Base-by-base conservation (phyloP, 2,329 filamentous ascomycete genomes). In the Fusarium floridanum region DNA sequence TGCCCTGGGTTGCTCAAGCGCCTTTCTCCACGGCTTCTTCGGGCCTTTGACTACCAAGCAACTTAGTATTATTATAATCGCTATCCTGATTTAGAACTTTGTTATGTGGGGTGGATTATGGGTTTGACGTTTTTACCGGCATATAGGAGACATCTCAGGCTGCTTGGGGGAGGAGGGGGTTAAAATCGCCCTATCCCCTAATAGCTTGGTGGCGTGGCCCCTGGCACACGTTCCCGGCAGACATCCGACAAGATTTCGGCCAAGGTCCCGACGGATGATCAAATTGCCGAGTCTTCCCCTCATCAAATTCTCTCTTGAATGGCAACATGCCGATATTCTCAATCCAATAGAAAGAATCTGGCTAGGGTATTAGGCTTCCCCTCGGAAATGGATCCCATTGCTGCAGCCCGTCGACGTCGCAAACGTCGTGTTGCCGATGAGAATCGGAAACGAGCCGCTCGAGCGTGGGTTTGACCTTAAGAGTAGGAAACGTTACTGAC, bases 401-500 rank as follows among this genome's bases (percentile, higher is more conserved):
- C 43, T 24, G 43, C 43, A 9, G 43, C 43, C 14, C 43, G 43
- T 9, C 43, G 43, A 17, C 43, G 43, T 24, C 43, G 43, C 3
- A 48, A 24, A 48, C 43, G 43, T 22, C 62, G 74, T 3, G 80
- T 83, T 59, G 73, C 81, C 53, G 82, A 82, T 37, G 78, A 79
- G 66, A 76, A 82, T 67, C 79, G 82, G 24, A 82, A 82, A 66
- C 73, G 82, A 43, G 81, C 82, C 7, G 76, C 73, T 1, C 73
- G 79, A 73, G 82, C 82, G 74, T 72, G 45, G 22, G 73, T 50
- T 22, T 10, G 9, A 9, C 7, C 11, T 59, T 17, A 22, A 7
- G 32, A 4, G 32, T 11, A 24, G 20, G 41, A 5, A 43, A 12
- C 22, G 14, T 65, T 66, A 34, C 70, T 62, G 22, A 50, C 24